Percentiles rank a stretch among this genome's conserved stretches.
phyloP scores from a whole-genome alignment of 2,329 filamentous ascomycete species.

The Hypoxylon sp. region DNA sequence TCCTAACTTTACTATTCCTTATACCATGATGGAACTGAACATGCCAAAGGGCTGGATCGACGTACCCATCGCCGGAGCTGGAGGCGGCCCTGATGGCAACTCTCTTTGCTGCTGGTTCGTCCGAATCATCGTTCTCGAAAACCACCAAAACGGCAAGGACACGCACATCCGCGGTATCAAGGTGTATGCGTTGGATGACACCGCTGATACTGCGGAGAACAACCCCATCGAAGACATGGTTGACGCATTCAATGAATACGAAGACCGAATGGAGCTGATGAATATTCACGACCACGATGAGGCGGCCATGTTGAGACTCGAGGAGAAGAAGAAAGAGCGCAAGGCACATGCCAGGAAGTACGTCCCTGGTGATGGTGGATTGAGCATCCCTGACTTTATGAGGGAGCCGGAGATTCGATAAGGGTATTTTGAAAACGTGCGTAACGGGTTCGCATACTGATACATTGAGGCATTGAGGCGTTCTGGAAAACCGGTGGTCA shows the following conservation, averaged over 20 bases:
- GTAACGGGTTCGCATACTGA: conserved; percentile 7
- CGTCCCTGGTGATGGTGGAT: conserved; percentile 52
- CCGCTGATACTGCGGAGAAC: conserved; percentile 56
- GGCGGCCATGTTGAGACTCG: conserved; percentile 50
- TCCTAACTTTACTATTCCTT: conserved; percentile 91
- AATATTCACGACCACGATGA: conserved; percentile 53
- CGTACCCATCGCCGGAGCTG: conserved; percentile 71
- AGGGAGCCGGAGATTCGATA: conserved; percentile 59
- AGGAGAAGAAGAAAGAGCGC: conserved; percentile 51
- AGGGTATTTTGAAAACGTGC: conserved; percentile 1
- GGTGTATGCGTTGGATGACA: conserved; percentile 75
- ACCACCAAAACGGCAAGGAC: conserved; percentile 99
- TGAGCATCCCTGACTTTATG: conserved; percentile 57
- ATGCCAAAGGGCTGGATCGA: conserved; percentile 92
- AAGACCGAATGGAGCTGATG: conserved; percentile 47
- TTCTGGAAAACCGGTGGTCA: conserved; percentile 30
- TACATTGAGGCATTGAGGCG: conserved; percentile 25
- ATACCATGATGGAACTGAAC: conserved; percentile 82
- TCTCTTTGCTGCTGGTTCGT: conserved; percentile 90
- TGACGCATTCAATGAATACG: conserved; percentile 51
- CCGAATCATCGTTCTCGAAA: conserved; percentile 91
- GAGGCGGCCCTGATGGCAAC: conserved; percentile 74
- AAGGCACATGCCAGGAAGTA: conserved; percentile 50
- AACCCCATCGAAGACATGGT: conserved; percentile 55
- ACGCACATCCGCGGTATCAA: conserved; percentile 96